Percentiles rank a stretch among this genome's conserved stretches.
Evolutionary conservation across 768 basidiomycete species (phyloP).

Genomic region (Lyophyllum semitale): DNA sequence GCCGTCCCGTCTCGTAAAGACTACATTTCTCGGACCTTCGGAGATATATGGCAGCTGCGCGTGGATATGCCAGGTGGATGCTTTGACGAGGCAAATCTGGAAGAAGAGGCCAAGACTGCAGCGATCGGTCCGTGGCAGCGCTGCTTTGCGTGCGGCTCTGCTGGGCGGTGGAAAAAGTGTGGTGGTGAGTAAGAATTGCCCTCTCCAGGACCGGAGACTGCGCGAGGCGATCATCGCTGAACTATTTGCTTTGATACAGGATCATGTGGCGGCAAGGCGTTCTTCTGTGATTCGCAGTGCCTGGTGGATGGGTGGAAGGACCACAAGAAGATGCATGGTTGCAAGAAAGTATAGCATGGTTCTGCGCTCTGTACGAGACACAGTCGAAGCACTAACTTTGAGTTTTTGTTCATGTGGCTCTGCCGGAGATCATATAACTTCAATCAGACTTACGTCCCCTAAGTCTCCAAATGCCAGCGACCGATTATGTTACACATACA

Average conservation of each 20-base stretch:
- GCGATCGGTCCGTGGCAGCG: conserved; percentile 38
- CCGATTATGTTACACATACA: too few species aligned
- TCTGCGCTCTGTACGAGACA: too few species aligned
- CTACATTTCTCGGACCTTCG: conserved; percentile 28
- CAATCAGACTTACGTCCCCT: too few species aligned
- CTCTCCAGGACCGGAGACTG: neutral
- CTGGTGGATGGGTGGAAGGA: conserved; percentile 31
- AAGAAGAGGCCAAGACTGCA: conserved; percentile 36
- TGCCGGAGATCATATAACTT: too few species aligned
- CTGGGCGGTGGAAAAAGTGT: conserved; percentile 42
- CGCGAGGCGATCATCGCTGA: neutral
- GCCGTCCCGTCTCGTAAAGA: conserved; percentile 31
- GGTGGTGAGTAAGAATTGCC: conserved; percentile 32
- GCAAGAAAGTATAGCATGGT: too few species aligned
- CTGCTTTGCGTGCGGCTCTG: conserved; percentile 38
- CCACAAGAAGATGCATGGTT: conserved; percentile 26
- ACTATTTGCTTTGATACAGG: neutral
- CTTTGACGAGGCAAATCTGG: conserved; percentile 37
- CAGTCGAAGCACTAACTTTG: too few species aligned
- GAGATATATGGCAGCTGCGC: conserved; percentile 40
- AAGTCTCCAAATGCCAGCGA: too few species aligned
- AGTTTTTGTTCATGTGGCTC: too few species aligned
- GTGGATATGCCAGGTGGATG: conserved; percentile 35
- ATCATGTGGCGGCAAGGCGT: conserved; percentile 24
- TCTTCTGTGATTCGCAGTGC: conserved; percentile 29